Conservation (phyloP, 106 monocot genomes). For the Dendrobium officinale region DNA sequence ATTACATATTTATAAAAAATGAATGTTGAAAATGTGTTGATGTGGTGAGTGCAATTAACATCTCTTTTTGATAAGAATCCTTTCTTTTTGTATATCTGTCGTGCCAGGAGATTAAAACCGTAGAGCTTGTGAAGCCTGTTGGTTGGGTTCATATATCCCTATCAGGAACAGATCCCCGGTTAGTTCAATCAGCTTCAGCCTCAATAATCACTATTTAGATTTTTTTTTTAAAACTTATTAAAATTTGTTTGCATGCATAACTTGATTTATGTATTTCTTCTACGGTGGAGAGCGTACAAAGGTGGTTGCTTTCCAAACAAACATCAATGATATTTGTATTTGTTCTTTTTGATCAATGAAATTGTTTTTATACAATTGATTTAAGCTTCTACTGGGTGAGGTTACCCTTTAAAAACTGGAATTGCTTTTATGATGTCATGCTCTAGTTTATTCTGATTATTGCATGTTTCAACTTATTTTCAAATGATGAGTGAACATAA, state of each 20-base stretch:
- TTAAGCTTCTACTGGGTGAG: background rate
- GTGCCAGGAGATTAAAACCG: conserved; percentile 59
- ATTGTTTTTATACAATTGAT: background rate
- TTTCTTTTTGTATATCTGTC: background rate
- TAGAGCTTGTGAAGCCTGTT: conserved; percentile 69
- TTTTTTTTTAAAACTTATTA: background rate
- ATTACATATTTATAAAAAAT: background rate
- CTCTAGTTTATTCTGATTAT: background rate
- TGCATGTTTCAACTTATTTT: no score
- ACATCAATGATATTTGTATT: background rate
- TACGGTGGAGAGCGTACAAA: background rate
- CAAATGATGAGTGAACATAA: no score
- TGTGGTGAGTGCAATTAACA: background rate
- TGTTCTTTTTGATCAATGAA: background rate
- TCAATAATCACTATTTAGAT: background rate
- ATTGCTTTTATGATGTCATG: background rate
- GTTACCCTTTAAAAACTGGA: background rate
- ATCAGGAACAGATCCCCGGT: conserved; percentile 72
- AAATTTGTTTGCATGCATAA: background rate
- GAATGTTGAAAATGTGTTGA: background rate
- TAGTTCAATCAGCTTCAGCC: background rate
- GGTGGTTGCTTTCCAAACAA: background rate
- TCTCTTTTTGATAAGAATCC: background rate
- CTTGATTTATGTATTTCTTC: background rate
- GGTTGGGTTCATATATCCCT: conserved; percentile 74